phyloP scores from a whole-genome alignment of 805 yeast genomes.

The Metschnikowia drakensbergensis region DNA sequence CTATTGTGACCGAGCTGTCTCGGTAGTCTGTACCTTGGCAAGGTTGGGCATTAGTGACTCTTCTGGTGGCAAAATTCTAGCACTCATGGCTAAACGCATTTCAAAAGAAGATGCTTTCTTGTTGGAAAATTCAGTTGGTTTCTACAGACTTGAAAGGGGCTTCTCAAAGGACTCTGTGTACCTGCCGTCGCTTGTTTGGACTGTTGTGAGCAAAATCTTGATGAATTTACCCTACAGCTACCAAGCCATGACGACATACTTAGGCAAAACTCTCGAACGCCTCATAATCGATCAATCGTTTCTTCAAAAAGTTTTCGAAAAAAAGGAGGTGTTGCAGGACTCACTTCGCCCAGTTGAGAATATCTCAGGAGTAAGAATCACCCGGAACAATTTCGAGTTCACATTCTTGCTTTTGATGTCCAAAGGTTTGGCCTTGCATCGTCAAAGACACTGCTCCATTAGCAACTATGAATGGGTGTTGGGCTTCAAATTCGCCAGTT shows the following conservation, averaged over 20 bases:
- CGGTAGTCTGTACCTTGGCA: conserved; percentile 67
- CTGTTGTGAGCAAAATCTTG: conserved; percentile 15
- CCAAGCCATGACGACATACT: conserved; percentile 18
- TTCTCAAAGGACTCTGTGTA: conserved; percentile 43
- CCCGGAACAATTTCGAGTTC: conserved; percentile 47
- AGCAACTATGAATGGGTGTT: background rate
- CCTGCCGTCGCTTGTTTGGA: conserved; percentile 50
- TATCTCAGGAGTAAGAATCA: conserved; percentile 35
- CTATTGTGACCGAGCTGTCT: conserved; percentile 62
- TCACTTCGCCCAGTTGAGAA: conserved; percentile 43
- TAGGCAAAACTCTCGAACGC: conserved; percentile 27
- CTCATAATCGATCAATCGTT: conserved; percentile 23
- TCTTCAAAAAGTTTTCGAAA: conserved; percentile 27
- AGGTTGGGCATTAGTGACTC: conserved; percentile 59
- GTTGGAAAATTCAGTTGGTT: conserved; percentile 42
- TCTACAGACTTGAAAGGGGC: conserved; percentile 48
- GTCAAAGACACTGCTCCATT: conserved; percentile 48
- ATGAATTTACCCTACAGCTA: conserved; percentile 12
- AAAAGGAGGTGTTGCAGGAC: conserved; percentile 39
- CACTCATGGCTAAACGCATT: conserved; percentile 22
- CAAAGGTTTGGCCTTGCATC: conserved; percentile 59
- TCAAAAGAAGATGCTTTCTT: conserved; percentile 24
- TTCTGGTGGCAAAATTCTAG: conserved; percentile 34
- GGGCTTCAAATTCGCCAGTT: background rate
- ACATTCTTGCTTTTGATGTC: conserved; percentile 45